Conservation (phyloP, 306 rosid genomes). For the Erythrophleum fordii region DNA sequence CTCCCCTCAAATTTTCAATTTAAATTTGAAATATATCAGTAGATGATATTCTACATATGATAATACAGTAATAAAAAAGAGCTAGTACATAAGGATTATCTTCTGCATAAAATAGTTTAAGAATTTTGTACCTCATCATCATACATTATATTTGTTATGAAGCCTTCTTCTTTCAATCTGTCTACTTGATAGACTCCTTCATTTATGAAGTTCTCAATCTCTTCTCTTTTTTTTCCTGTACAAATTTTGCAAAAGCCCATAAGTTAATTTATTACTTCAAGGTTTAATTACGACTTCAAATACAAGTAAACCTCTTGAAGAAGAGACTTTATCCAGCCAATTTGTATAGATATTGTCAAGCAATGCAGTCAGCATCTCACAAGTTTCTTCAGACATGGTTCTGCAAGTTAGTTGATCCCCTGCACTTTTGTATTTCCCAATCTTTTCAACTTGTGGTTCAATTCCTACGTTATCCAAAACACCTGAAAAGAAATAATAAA, state of each 20-base stretch:
- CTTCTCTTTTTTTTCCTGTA: constrained; percentile 75
- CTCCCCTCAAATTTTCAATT: constrained; percentile 6
- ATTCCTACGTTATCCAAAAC: constrained; percentile 82
- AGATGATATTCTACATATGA: constrained; percentile 6
- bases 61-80: background rate
- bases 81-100: constrained; percentile 3
- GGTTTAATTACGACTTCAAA: constrained; percentile 40
- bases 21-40: constrained; percentile 10
- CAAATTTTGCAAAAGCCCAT: constrained; percentile 28
- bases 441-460: constrained; percentile 91
- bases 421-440: constrained; percentile 95
- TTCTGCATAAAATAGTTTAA: constrained; percentile 16
- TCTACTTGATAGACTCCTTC: constrained; percentile 88
- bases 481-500: constrained; percentile 54
- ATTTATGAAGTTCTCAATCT: constrained; percentile 71
- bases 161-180: constrained; percentile 86
- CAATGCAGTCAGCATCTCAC: constrained; percentile 89
- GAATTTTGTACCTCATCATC: constrained; percentile 84
- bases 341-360: constrained; percentile 81
- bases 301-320: constrained; percentile 65
- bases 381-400: constrained; percentile 82
- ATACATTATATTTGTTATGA: constrained; percentile 75
- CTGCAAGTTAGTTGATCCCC: constrained; percentile 87
- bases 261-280: constrained; percentile 34
- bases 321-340: constrained; percentile 89